Evolutionary conservation across 2,329 filamentous ascomycete genomes (phyloP).

Genomic region (Aureobasidium sp.): DNA sequence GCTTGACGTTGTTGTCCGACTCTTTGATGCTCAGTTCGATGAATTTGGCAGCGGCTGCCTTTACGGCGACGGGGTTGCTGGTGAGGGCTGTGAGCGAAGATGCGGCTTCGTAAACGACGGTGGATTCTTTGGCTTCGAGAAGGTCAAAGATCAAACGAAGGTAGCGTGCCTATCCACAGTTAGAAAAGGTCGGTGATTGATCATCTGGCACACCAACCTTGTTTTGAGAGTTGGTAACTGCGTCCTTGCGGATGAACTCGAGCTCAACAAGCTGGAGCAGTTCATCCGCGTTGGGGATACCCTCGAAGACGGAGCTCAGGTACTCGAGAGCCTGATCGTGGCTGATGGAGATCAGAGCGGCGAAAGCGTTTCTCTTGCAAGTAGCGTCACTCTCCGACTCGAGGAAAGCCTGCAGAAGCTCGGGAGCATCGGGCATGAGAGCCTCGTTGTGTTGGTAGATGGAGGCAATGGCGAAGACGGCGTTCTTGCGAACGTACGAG

Average conservation of each 20-base stretch:
- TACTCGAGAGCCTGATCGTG: conserved; percentile 89
- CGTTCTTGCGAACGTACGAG: conserved; percentile 96
- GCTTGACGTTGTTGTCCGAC: conserved; percentile 97
- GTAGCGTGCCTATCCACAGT: conserved; percentile 60
- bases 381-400: conserved; percentile 86
- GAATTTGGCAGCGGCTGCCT: conserved; percentile 90
- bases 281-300: conserved; percentile 89
- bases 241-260: conserved; percentile 96
- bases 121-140: conserved; percentile 83
- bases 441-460: conserved; percentile 86
- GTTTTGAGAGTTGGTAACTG: conserved; percentile 86
- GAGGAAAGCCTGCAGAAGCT: conserved; percentile 82
- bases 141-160: conserved; percentile 92
- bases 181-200: neutral
- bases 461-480: conserved; percentile 86
- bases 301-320: conserved; percentile 80
- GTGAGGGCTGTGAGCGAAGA: conserved; percentile 90
- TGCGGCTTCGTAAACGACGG: conserved; percentile 94
- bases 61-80: conserved; percentile 93
- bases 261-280: conserved; percentile 86
- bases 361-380: conserved; percentile 97
- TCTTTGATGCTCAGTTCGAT: conserved; percentile 97
- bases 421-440: conserved; percentile 89
- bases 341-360: conserved; percentile 79
- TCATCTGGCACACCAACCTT: conserved; percentile 50